These are phyloP conservation scores for Cutaneotrichosporon mucoides DNA, from an alignment of 1,284 basidiomycete genomes.

Conservation along the genomic window DNA sequence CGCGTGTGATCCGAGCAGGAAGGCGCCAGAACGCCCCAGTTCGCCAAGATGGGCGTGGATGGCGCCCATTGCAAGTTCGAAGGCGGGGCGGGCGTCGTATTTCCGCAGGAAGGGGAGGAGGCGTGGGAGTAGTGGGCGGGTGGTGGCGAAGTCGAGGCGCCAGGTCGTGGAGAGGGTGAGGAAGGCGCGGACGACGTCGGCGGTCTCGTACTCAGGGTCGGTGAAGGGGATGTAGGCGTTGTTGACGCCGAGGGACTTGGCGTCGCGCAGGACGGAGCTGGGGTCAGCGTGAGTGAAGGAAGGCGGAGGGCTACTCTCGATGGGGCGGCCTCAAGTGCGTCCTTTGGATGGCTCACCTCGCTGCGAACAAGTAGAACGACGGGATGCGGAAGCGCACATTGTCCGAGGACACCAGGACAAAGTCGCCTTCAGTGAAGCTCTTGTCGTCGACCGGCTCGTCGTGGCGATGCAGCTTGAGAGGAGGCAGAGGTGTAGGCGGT, in stretches of 20 bases:
- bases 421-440: slow-evolving; percentile 11
- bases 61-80: no score
- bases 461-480: not conserved
- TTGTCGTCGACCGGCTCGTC: slow-evolving; percentile 6
- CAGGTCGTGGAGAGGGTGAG: not conserved
- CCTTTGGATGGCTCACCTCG: not conserved
- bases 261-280: not conserved
- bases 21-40: no score
- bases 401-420: slow-evolving; percentile 11
- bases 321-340: no score
- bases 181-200: not conserved
- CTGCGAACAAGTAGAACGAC: slow-evolving; percentile 7
- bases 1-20: no score
- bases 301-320: not conserved
- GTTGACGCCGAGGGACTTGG: not conserved
- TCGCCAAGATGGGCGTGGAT: no score
- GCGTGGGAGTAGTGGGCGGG: no score
- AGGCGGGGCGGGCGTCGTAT: no score
- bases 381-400: slow-evolving; percentile 10
- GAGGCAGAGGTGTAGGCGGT: not conserved
- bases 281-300: not conserved
- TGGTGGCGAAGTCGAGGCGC: not conserved
- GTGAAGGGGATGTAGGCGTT: not conserved
- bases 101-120: no score
- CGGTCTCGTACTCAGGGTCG: not conserved